These are phyloP conservation scores for Beverwykella pulmonaria DNA, from an alignment of 495 filamentous ascomycete species.

Conservation along the genomic window DNA sequence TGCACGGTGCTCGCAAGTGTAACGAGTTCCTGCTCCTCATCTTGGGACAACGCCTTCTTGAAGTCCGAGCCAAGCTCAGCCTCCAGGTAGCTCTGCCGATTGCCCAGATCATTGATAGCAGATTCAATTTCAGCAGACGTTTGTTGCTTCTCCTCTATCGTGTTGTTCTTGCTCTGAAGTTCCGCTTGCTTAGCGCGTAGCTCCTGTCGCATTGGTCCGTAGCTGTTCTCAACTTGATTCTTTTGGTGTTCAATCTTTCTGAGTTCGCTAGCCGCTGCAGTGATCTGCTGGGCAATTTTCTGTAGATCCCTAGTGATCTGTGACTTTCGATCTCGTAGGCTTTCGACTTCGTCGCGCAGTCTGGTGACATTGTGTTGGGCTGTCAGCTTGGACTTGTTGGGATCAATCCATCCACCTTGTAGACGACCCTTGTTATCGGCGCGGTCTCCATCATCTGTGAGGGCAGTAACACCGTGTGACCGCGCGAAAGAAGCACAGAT, in stretches of 20 bases:
- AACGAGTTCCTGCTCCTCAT: conserved; percentile 82
- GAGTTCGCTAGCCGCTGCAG: conserved; percentile 73
- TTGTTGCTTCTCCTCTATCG: conserved; percentile 70
- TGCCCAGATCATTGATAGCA: conserved; percentile 72
- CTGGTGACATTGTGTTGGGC: conserved; percentile 75
- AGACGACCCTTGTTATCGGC: conserved; percentile 92
- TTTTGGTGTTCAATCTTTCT: conserved; percentile 81
- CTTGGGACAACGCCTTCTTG: conserved; percentile 81
- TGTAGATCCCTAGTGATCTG: conserved; percentile 71
- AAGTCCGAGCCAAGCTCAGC: conserved; percentile 82
- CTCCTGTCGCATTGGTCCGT: conserved; percentile 74
- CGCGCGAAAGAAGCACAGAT: conserved; percentile 87
- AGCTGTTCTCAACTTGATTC: conserved; percentile 77
- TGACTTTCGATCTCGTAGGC: conserved; percentile 57
- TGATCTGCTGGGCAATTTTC: conserved; percentile 81
- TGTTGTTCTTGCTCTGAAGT: conserved; percentile 72
- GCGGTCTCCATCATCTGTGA: conserved; percentile 91
- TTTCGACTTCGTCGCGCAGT: conserved; percentile 74
- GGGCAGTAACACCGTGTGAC: conserved; percentile 85
- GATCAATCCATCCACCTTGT: conserved; percentile 90
- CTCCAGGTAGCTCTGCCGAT: conserved; percentile 72
- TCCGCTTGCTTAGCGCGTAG: conserved; percentile 69
- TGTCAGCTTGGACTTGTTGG: conserved; percentile 77
- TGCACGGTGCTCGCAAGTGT: conserved; percentile 67
- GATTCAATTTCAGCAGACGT: conserved; percentile 74